A percentile compares a stretch with the other conserved stretches of the same genome.
Conservation (phyloP, 371 early-diverging fungal genomes). For the Mucor ambiguus region DNA sequence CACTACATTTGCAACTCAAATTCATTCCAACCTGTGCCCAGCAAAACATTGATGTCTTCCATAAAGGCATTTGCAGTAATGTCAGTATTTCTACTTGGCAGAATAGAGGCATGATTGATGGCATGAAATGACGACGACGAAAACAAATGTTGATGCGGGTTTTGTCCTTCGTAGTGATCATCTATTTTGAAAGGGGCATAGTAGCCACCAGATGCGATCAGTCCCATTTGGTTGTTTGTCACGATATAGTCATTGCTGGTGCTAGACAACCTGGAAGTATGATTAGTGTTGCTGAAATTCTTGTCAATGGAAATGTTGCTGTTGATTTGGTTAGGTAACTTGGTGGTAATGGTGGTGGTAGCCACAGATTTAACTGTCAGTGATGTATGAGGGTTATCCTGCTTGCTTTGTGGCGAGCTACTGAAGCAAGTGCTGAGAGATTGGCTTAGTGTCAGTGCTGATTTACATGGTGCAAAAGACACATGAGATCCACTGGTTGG, state of each 20-base stretch:
- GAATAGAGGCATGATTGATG: conserved; percentile 17
- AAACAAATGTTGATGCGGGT: conserved; percentile 22
- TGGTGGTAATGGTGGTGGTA: not conserved
- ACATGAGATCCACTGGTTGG: not conserved
- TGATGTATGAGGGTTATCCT: no score
- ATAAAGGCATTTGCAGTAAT: conserved; percentile 17
- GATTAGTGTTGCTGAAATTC: not conserved
- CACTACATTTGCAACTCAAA: conserved; percentile 21
- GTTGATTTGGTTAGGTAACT: not conserved
- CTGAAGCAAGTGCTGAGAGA: no score
- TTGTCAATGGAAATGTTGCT: not conserved
- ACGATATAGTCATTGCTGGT: not conserved
- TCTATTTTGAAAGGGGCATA: not conserved
- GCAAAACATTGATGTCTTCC: conserved; percentile 9
- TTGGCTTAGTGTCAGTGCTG: not conserved
- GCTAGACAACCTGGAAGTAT: not conserved
- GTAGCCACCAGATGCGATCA: conserved; percentile 4
- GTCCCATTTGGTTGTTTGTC: not conserved
- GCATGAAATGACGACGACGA: conserved; percentile 20
- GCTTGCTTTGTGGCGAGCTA: not conserved
- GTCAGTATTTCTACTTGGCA: not conserved
- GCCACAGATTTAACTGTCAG: not conserved
- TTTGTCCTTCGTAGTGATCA: conserved; percentile 10
- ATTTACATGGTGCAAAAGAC: not conserved
- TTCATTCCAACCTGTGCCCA: conserved; percentile 24